Conservation (phyloP, 2,329 filamentous ascomycete species). For the Alternaria brassicicola region DNA sequence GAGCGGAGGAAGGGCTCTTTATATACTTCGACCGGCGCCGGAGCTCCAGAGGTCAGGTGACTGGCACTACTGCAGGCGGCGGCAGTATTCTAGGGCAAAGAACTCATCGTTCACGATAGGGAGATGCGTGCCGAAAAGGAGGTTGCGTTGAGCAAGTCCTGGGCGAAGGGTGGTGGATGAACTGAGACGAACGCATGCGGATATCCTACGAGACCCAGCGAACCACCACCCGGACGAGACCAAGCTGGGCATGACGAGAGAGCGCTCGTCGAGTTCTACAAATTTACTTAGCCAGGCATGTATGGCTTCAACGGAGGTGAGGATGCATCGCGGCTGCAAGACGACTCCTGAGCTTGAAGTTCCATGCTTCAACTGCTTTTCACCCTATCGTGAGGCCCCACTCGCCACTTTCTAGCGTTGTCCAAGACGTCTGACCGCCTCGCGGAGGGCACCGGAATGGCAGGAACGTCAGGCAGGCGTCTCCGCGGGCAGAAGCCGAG, state of each 20-base stretch:
- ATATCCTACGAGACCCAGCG: constrained; percentile 5
- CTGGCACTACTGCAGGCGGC: constrained; percentile 10
- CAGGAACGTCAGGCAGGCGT: neutral
- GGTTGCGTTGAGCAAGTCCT: constrained; percentile 4
- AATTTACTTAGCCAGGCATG: constrained; percentile 12
- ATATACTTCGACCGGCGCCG: constrained; percentile 8
- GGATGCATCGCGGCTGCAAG: constrained; percentile 27
- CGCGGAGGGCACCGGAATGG: neutral
- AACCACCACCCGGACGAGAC: neutral
- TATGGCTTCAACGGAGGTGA: constrained; percentile 6
- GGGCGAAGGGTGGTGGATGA: constrained; percentile 1
- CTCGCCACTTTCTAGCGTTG: constrained; percentile 13
- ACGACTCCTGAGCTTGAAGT: constrained; percentile 17
- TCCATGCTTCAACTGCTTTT: constrained; percentile 16
- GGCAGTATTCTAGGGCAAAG: constrained; percentile 15
- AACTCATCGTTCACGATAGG: constrained; percentile 17
- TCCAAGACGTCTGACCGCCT: constrained; percentile 16
- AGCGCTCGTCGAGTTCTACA: constrained; percentile 29
- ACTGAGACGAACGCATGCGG: constrained; percentile 1
- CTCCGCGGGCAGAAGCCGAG: neutral
- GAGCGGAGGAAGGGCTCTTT: constrained; percentile 14
- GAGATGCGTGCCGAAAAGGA: neutral
- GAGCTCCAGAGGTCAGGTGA: constrained; percentile 13
- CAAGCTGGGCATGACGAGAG: constrained; percentile 18
- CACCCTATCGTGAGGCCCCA: constrained; percentile 15